Percentiles rank a stretch among this genome's conserved stretches.
phyloP scores from a whole-genome alignment of 2,329 filamentous ascomycete genomes.

The Coniochaeta sp. region DNA sequence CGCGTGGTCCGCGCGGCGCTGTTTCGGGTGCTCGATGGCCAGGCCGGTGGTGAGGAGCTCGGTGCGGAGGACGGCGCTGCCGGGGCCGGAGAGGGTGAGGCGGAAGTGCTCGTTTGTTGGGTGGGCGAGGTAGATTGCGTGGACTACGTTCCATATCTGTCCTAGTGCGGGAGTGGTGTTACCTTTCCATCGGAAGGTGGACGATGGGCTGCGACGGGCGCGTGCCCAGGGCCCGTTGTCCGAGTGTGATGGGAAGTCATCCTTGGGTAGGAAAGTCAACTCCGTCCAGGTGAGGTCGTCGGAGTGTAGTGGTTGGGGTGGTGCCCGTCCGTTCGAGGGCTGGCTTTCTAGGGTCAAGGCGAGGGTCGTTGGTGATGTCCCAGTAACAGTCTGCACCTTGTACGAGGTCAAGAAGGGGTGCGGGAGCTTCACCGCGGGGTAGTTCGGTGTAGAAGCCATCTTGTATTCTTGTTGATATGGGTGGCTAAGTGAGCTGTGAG shows the following conservation, averaged over 20 bases:
- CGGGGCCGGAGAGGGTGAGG: constrained; percentile 28
- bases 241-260: constrained; percentile 16
- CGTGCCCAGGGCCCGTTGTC: constrained; percentile 33
- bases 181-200: constrained; percentile 31
- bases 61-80: constrained; percentile 23
- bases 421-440: constrained; percentile 34
- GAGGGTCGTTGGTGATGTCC: constrained; percentile 14
- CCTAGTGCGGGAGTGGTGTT: constrained; percentile 29
- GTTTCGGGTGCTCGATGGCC: constrained; percentile 23
- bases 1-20: constrained; percentile 20
- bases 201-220: constrained; percentile 32
- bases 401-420: constrained; percentile 38
- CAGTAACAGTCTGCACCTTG: constrained; percentile 22
- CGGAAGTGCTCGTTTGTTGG: constrained; percentile 36
- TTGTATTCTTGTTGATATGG: constrained; percentile 1
- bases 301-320: constrained; percentile 29
- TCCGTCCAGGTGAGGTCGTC: constrained; percentile 28
- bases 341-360: constrained; percentile 26
- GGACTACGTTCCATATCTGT: constrained; percentile 38
- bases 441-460: constrained; percentile 12
- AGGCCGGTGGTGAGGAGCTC: constrained; percentile 1
- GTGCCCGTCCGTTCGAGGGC: constrained; percentile 20
- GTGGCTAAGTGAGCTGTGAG: too few species aligned
- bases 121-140: constrained; percentile 34
- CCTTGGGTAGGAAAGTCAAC: constrained; percentile 17